Evolutionary conservation across 179 eudicot species (phyloP), one percentile per base, ranked within the genome.

Genomic region (Silene vulgaris): DNA sequence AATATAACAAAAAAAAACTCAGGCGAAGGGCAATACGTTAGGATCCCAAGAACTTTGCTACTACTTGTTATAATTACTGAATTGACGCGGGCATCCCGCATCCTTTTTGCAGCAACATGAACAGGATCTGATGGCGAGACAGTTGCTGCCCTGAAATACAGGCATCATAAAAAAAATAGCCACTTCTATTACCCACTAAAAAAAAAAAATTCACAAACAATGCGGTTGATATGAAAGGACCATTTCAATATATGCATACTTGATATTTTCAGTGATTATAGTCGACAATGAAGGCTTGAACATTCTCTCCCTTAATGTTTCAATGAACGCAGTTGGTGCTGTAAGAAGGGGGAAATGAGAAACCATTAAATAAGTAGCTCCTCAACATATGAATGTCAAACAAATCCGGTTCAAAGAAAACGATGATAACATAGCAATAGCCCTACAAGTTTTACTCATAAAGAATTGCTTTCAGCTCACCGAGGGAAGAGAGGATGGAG

Each of bases 251-350:
- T 29, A 76, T 3, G 30, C 83, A 76, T 92, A 95, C 99, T 87
- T 95, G 79, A 84, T 59, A 83, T 79, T 90, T 63, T 95, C 97
- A 4, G 87, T 80, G 69, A 95, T 86, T 73, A 95, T 83, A 57
- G 95, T 86, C 75, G 97, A 88, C 81, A 95, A 81, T 64, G 95
- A 82, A 63, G 99, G 99, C 91, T 92, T 95, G 86, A 92, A 92
- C 97, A 95, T 92, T 74, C 93, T 84, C 63, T 95, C 99, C 86
- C 97, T 84, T 37, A 95, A 89, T 72, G 94, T 89, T 76, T 95
- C 99, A 66, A 95, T 86, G 75, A 95, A 91, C 35, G 95, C 97
- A 68, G 85, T 83, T 76, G 99, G 96, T 61, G 97, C 99, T 95
- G 94, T 48, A 78, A 72, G 76, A 43, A 20, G 20, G 74, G 28